A percentile compares a stretch with the other conserved stretches of the same genome.
These are phyloP conservation scores for Daldinia loculata DNA, from an alignment of 495 filamentous ascomycete genomes.

Conservation along the genomic window DNA sequence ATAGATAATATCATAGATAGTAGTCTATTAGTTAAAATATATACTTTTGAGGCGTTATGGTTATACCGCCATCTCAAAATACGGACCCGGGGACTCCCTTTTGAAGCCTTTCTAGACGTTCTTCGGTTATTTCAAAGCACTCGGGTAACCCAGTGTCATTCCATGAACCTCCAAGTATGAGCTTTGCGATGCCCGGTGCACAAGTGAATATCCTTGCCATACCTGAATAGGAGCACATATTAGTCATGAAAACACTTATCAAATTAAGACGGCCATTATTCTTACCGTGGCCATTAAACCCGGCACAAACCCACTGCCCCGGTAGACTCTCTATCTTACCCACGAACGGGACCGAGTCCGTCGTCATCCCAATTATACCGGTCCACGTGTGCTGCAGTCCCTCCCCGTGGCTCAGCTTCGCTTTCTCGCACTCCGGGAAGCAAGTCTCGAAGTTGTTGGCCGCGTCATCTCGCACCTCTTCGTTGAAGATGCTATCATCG, in stretches of 20 bases:
- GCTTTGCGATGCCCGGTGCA: conserved; percentile 38
- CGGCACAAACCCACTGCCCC: conserved; percentile 46
- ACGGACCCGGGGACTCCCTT: conserved; percentile 27
- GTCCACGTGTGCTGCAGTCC: conserved; percentile 45
- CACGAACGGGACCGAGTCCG: conserved; percentile 44
- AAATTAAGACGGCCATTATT: background rate
- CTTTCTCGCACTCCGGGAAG: conserved; percentile 34
- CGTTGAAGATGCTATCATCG: conserved; percentile 36
- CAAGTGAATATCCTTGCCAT: conserved; percentile 48
- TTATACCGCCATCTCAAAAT: conserved; percentile 4
- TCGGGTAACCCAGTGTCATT: conserved; percentile 44
- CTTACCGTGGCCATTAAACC: conserved; percentile 46
- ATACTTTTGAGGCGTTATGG: background rate
- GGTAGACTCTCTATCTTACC: conserved; percentile 29
- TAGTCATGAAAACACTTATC: background rate
- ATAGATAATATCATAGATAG: no score
- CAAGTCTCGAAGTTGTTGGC: conserved; percentile 29
- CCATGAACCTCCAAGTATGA: conserved; percentile 44
- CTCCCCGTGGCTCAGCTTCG: conserved; percentile 29
- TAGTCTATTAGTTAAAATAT: background rate
- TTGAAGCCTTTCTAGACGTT: conserved; percentile 32
- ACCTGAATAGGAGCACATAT: conserved; percentile 16
- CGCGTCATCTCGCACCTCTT: conserved; percentile 40
- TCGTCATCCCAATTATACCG: conserved; percentile 47
- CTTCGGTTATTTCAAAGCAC: conserved; percentile 42